Percentiles rank a stretch among this genome's conserved stretches.
Conservation (phyloP, 164 flowering plant genomes). For the Stephania cephalantha region DNA sequence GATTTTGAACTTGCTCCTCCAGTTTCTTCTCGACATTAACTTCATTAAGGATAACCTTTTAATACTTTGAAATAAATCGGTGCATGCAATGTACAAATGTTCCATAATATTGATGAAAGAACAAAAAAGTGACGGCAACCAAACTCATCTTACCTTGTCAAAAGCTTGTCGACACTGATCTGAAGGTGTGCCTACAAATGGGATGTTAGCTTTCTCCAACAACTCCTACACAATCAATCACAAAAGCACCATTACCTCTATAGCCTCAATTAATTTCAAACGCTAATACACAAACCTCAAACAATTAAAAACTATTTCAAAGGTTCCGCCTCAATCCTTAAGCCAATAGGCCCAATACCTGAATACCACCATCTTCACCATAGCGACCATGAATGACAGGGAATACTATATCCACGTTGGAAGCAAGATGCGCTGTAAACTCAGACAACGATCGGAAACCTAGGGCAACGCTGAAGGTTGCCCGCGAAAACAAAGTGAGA, state of each 20-base stretch:
- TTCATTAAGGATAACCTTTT: no score
- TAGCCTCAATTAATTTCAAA: not conserved
- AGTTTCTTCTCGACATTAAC: no score
- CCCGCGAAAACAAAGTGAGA: not conserved
- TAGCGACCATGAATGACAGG: conserved; percentile 88
- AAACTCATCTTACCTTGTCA: conserved; percentile 57
- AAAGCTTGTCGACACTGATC: conserved; percentile 69
- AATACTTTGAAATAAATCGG: no score
- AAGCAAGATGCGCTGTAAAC: conserved; percentile 69
- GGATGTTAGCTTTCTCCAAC: conserved; percentile 63
- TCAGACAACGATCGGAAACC: conserved; percentile 62
- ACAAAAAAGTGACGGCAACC: not conserved
- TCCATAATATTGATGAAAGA: not conserved
- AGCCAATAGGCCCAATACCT: conserved; percentile 32
- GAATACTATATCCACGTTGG: conserved; percentile 79
- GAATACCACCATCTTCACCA: conserved; percentile 97
- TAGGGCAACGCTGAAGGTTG: conserved; percentile 69
- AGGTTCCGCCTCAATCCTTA: not conserved
- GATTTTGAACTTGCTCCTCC: no score
- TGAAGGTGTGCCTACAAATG: conserved; percentile 83
- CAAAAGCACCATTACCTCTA: not conserved
- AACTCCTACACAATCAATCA: conserved; percentile 49
- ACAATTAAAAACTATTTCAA: not conserved
- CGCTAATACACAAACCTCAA: not conserved
- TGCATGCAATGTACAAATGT: not conserved